Percentiles rank a stretch among this genome's conserved stretches.
Evolutionary conservation across 1,284 basidiomycete species (phyloP).

Genomic region (Porodaedalea pini): DNA sequence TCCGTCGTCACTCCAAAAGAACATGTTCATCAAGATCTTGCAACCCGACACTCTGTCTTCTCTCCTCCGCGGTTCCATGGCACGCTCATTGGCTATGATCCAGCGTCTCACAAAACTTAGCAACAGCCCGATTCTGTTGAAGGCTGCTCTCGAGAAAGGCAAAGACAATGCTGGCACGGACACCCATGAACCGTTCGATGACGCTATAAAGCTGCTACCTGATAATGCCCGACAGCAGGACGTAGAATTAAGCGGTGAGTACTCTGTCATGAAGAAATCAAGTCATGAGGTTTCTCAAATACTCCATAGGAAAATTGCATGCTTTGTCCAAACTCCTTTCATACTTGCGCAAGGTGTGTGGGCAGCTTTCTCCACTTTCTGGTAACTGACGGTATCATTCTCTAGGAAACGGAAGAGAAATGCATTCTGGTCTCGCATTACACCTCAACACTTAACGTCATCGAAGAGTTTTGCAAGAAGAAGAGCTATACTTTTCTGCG

Average conservation of each 20-base stretch:
- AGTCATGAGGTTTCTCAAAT: not conserved
- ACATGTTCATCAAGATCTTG: slow-evolving; percentile 77
- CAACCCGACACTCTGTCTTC: slow-evolving; percentile 63
- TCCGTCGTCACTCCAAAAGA: slow-evolving; percentile 77
- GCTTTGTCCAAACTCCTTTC: slow-evolving; percentile 74
- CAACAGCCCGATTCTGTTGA: slow-evolving; percentile 87
- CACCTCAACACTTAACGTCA: slow-evolving; percentile 87
- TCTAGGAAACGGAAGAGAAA: slow-evolving; percentile 83
- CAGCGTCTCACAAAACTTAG: slow-evolving; percentile 84
- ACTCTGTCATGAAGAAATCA: not conserved
- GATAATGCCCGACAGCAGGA: slow-evolving; percentile 60
- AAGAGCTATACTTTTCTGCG: slow-evolving; percentile 78
- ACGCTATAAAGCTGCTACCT: slow-evolving; percentile 70
- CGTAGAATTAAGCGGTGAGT: slow-evolving; percentile 70
- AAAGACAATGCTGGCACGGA: slow-evolving; percentile 36
- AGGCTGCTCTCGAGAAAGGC: slow-evolving; percentile 64
- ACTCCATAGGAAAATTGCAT: slow-evolving; percentile 71
- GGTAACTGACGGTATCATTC: not conserved
- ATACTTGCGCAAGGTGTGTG: slow-evolving; percentile 53
- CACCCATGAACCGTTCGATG: slow-evolving; percentile 46
- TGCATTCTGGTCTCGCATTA: slow-evolving; percentile 89
- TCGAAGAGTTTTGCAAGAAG: slow-evolving; percentile 82
- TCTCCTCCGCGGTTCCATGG: slow-evolving; percentile 63
- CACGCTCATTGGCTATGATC: slow-evolving; percentile 83
- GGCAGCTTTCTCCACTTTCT: not conserved